Percentiles rank a stretch among this genome's conserved stretches.
These are phyloP conservation scores for Boletus eberwhitei DNA, from an alignment of 768 basidiomycete species.

Conservation along the genomic window DNA sequence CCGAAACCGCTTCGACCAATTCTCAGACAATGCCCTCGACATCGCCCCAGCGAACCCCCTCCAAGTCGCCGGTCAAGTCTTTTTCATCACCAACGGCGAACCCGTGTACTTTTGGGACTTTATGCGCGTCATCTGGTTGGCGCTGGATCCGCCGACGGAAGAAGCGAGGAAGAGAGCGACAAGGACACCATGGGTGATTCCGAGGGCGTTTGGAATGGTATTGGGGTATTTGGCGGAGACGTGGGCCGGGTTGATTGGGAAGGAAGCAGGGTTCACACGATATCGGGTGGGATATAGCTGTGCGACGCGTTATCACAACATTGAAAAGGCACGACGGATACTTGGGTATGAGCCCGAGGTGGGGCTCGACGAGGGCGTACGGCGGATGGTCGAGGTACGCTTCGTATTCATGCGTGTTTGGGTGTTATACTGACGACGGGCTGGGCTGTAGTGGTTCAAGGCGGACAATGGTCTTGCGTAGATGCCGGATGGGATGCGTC, in stretches of 20 bases:
- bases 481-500: background rate
- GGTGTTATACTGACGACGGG: background rate
- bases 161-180: constrained; percentile 42
- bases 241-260: constrained; percentile 68
- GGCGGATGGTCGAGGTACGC: constrained; percentile 69
- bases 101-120: constrained; percentile 98
- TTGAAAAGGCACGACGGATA: constrained; percentile 87
- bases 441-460: constrained; percentile 26
- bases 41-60: constrained; percentile 54
- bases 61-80: constrained; percentile 87
- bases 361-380: constrained; percentile 84
- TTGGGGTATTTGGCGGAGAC: constrained; percentile 73
- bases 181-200: constrained; percentile 45
- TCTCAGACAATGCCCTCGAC: constrained; percentile 56
- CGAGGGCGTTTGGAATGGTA: constrained; percentile 61
- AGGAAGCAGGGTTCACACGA: constrained; percentile 80
- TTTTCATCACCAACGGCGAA: constrained; percentile 97
- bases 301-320: constrained; percentile 84
- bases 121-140: constrained; percentile 73
- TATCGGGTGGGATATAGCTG: constrained; percentile 82
- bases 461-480: constrained; percentile 30
- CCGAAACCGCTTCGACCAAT: constrained; percentile 80
- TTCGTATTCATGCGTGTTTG: background rate
- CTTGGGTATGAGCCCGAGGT: constrained; percentile 93
- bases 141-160: constrained; percentile 49